Percentiles rank a stretch among this genome's conserved stretches.
Evolutionary conservation across 2,329 filamentous ascomycete species (phyloP).

Genomic region (Xylariaceae sp.): DNA sequence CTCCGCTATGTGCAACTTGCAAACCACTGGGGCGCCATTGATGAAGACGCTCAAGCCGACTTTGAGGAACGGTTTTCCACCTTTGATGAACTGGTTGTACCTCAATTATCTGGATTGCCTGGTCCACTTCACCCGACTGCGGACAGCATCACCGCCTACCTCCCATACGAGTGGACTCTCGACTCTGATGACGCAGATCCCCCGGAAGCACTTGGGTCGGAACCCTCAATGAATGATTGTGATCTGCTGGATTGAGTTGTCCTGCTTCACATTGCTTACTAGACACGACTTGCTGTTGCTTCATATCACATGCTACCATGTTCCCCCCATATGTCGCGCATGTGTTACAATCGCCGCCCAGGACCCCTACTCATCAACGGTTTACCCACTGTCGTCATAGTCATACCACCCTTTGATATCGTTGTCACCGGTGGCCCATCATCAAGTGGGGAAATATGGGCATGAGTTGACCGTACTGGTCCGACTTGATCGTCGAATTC

Average conservation of each 20-base stretch:
- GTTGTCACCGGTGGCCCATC: not conserved
- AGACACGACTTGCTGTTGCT: not conserved
- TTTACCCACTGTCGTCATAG: not conserved
- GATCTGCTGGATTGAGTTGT: slow-evolving; percentile 7
- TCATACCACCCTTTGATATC: slow-evolving; percentile 1
- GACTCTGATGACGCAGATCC: slow-evolving; percentile 26
- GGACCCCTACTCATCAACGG: not conserved
- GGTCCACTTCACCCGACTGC: slow-evolving; percentile 3
- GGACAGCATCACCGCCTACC: slow-evolving; percentile 22
- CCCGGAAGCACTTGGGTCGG: slow-evolving; percentile 28
- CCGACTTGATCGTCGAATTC: not conserved
- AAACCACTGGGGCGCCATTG: slow-evolving; percentile 22
- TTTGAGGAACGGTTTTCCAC: slow-evolving; percentile 23
- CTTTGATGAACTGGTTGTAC: slow-evolving; percentile 10
- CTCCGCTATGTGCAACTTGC: slow-evolving; percentile 21
- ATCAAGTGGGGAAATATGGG: not conserved
- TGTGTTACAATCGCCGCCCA: not conserved
- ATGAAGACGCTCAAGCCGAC: slow-evolving; percentile 19
- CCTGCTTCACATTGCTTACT: slow-evolving; percentile 2
- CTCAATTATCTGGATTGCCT: not conserved
- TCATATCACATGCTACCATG: not conserved
- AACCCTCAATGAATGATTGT: slow-evolving; percentile 21
- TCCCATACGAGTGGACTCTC: slow-evolving; percentile 19
- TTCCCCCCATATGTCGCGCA: not conserved
- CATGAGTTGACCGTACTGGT: not conserved